These are phyloP conservation scores for Dactylonectria estremocensis DNA, from an alignment of 2,329 filamentous ascomycete species.

Conservation along the genomic window DNA sequence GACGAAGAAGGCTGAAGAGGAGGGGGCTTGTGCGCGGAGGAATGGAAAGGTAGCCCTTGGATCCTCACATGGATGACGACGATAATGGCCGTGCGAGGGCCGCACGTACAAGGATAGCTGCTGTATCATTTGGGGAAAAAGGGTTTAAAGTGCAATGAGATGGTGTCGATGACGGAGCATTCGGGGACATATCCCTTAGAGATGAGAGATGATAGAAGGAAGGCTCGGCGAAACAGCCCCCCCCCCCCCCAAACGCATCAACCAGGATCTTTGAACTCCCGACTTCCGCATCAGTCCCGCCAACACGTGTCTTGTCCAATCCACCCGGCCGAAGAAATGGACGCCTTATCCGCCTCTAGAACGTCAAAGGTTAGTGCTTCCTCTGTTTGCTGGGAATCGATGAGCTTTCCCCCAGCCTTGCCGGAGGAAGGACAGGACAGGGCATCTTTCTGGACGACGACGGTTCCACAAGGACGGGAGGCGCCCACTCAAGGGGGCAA, in stretches of 20 bases:
- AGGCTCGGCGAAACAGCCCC: constrained; percentile 15
- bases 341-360: not conserved
- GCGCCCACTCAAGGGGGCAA: not conserved
- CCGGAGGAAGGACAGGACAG: not conserved
- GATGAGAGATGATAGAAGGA: constrained; percentile 24
- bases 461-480: constrained; percentile 23
- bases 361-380: not conserved
- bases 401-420: not conserved
- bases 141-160: constrained; percentile 18
- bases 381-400: constrained; percentile 15
- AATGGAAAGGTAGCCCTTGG: constrained; percentile 31
- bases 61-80: constrained; percentile 37
- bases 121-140: constrained; percentile 33
- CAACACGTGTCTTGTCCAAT: constrained; percentile 1
- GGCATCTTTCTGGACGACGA: constrained; percentile 1
- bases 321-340: constrained; percentile 9
- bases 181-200: not conserved
- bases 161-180: constrained; percentile 13
- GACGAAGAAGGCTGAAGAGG: constrained; percentile 31
- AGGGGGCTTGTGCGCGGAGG: constrained; percentile 26
- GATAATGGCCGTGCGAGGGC: constrained; percentile 32
- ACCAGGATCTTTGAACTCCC: constrained; percentile 14
- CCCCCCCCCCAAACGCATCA: not conserved
- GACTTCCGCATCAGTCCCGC: constrained; percentile 12
- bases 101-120: constrained; percentile 38